Evolutionary conservation across 495 filamentous ascomycete genomes (phyloP), one percentile per base, ranked within the genome.

Genomic region (Echria macrotheca): DNA sequence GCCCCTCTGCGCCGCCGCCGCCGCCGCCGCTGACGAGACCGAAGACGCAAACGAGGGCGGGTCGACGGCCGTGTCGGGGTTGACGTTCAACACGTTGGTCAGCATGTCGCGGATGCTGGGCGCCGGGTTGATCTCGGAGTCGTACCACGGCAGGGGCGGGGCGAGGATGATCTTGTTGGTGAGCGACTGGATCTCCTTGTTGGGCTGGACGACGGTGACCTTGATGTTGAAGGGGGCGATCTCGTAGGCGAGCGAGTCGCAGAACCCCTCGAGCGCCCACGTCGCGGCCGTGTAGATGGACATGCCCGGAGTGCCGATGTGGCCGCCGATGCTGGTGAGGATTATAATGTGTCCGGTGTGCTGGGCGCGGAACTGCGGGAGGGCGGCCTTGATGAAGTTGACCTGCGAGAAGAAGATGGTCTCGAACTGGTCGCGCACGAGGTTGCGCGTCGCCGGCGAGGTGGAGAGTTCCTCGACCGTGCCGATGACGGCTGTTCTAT

Each of bases 241-340:
- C 68, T 98, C 93, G 70, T 95, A 98, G 1, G 91, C 91, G 9
- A 98, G 74, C 39, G 88, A 93, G 78, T 96, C 91, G 68, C 89
- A 95, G 65, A 93, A 96, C n/a, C 93, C 93, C 67, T 98, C 93
- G 5, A 97, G 78, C 6, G 91, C 93, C 89, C 94, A 96, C 32
- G 87, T 89, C 19, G 88, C 83, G 36, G 93, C 90, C 57, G 87
- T 89, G 64, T 93, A 94, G 75, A 93, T 86, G 35, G 87, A 79
- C 64, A 97, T 79, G 11, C 89, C 88, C 0, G 93, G 93, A 2
- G 91, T 96, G 22, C 91, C 93, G 55, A 98, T 84, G 67, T 95
- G 89, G 5, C 87, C 89, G 24, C 87, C 90, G 59, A 95, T 87
- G 39, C 88, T 90, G 18, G 88, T 93, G 1, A 97, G 71, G 47